Evolutionary conservation across 1,284 basidiomycete genomes (phyloP).

Genomic region (Austropuccinia psidii): DNA sequence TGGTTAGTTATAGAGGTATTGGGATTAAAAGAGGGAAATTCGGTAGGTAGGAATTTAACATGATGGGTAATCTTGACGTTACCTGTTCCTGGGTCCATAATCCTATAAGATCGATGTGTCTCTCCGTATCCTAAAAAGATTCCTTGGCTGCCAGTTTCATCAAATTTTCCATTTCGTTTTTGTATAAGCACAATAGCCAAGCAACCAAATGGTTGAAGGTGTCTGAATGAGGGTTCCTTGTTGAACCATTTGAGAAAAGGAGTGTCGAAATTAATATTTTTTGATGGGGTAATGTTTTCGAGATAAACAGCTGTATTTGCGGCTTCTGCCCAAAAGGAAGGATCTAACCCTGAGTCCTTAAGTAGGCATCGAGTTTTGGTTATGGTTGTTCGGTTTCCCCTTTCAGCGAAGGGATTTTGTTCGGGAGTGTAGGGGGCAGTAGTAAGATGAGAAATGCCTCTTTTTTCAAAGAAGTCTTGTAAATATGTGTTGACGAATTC

Average conservation of each 20-base stretch:
- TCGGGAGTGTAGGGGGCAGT: constrained; percentile 48
- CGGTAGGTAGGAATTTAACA: no score
- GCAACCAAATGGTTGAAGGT: background rate
- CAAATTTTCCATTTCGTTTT: background rate
- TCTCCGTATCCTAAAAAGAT: background rate
- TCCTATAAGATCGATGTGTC: background rate
- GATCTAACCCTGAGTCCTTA: constrained; percentile 42
- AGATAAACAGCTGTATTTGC: constrained; percentile 46
- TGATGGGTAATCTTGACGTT: no score
- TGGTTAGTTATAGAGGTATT: no score
- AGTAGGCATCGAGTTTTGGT: constrained; percentile 44
- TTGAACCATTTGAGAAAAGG: background rate
- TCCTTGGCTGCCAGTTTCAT: background rate
- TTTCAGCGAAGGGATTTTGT: constrained; percentile 46
- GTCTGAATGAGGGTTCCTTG: background rate
- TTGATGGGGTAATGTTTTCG: constrained; percentile 44
- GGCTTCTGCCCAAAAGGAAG: constrained; percentile 47
- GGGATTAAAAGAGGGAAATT: no score
- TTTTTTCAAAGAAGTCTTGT: constrained; percentile 40
- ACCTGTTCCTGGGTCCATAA: background rate
- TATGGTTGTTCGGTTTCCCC: constrained; percentile 44
- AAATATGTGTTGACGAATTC: constrained; percentile 44
- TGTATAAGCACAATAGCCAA: background rate
- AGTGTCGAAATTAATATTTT: background rate
- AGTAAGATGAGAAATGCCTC: constrained; percentile 46